Conservation (phyloP, 495 filamentous ascomycete species). For the Xylaria bambusicola region DNA sequence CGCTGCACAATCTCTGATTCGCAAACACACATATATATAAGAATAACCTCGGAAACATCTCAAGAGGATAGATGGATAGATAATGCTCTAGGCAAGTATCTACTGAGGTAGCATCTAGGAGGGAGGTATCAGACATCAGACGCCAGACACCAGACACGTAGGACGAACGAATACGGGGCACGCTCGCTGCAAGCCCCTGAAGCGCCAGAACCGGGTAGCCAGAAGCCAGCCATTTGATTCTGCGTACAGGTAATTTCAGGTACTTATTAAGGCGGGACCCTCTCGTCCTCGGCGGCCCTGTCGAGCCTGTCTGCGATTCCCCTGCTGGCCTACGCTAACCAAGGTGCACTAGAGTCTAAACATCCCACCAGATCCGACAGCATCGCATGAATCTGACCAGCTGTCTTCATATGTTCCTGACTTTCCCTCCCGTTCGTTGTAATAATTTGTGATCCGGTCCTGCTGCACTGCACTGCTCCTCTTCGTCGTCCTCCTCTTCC, state of each 20-base stretch:
- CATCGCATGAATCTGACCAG: slow-evolving; percentile 21
- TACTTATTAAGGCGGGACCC: slow-evolving; percentile 14
- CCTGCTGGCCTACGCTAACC: background rate
- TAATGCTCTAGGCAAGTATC: too few species aligned
- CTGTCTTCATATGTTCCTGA: slow-evolving; percentile 14
- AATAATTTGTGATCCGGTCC: slow-evolving; percentile 5
- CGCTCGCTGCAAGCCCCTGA: slow-evolving; percentile 9
- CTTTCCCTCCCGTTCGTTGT: slow-evolving; percentile 5
- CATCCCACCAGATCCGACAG: slow-evolving; percentile 18
- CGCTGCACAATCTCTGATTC: too few species aligned
- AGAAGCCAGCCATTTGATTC: too few species aligned
- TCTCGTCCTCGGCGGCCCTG: slow-evolving; percentile 1
- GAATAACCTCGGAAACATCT: too few species aligned
- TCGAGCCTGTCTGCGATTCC: background rate
- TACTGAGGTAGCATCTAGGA: too few species aligned
- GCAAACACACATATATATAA: too few species aligned
- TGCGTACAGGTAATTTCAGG: slow-evolving; percentile 3
- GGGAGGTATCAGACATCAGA: too few species aligned
- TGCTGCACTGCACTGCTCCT: background rate
- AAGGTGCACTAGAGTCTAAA: background rate
- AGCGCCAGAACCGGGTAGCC: background rate
- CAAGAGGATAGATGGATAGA: too few species aligned
- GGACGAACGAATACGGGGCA: slow-evolving; percentile 6
- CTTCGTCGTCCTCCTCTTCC: slow-evolving; percentile 2
- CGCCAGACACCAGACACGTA: too few species aligned